Evolutionary conservation across 2,329 filamentous ascomycete species (phyloP).

Genomic region (Elsinoe batatas): DNA sequence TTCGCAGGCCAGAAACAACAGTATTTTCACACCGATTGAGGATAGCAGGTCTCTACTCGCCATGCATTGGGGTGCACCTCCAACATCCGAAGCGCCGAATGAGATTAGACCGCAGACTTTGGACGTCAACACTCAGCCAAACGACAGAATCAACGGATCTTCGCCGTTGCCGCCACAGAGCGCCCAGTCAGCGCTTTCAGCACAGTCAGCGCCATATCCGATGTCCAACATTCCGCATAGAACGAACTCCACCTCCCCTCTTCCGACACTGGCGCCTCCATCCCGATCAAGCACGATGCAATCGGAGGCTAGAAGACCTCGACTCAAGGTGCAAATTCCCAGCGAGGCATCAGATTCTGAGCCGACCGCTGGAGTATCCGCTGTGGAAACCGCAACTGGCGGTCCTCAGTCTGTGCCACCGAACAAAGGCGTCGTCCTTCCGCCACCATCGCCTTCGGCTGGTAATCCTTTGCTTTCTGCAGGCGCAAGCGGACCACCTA

Average conservation of each 20-base stretch:
- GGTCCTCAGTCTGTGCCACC: conserved; percentile 18
- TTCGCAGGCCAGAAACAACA: conserved; percentile 59
- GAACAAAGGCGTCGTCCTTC: conserved; percentile 59
- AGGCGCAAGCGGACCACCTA: conserved; percentile 83
- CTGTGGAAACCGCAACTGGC: conserved; percentile 51
- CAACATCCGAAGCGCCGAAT: conserved; percentile 38
- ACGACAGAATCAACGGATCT: conserved; percentile 35
- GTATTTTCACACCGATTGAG: conserved; percentile 96
- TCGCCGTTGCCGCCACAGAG: conserved; percentile 46
- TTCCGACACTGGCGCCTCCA: conserved; percentile 62
- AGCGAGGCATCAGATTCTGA: conserved; percentile 78
- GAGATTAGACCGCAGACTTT: conserved; percentile 53
- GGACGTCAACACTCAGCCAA: conserved; percentile 49
- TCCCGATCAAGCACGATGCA: conserved; percentile 69
- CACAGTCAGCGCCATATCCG: conserved; percentile 17
- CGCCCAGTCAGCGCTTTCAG: not conserved
- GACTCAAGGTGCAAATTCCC: conserved; percentile 88
- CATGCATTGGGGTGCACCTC: conserved; percentile 58
- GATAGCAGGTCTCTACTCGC: conserved; percentile 81
- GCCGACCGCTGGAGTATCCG: conserved; percentile 61
- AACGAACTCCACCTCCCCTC: conserved; percentile 49
- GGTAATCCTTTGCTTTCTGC: conserved; percentile 70
- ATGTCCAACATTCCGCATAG: conserved; percentile 37
- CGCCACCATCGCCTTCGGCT: conserved; percentile 84
- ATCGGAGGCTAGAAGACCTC: conserved; percentile 60